These are phyloP conservation scores for Maudiozyma humilis DNA, from an alignment of 1,139 yeast genomes.

Conservation along the genomic window DNA sequence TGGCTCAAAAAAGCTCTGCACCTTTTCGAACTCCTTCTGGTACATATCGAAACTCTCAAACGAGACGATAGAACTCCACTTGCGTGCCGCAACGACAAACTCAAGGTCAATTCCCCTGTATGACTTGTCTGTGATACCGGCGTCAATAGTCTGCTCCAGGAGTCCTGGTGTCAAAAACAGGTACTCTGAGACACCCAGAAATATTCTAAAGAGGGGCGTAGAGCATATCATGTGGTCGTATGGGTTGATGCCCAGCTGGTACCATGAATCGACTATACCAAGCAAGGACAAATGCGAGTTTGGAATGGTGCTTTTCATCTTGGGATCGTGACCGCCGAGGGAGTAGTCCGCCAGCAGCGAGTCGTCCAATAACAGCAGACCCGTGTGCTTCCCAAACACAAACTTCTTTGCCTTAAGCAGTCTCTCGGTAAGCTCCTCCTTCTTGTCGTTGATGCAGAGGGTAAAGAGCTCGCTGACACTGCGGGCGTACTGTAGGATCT, in stretches of 20 bases:
- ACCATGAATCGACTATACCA: conserved; percentile 94
- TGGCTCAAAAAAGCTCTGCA: conserved; percentile 74
- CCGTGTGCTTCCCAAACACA: conserved; percentile 55
- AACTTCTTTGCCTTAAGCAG: conserved; percentile 58
- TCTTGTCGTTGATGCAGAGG: conserved; percentile 66
- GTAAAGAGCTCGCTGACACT: conserved; percentile 78
- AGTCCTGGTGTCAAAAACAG: conserved; percentile 77
- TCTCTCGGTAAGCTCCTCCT: conserved; percentile 49
- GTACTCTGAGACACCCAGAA: conserved; percentile 89
- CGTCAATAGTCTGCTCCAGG: conserved; percentile 68
- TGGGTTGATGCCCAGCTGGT: conserved; percentile 73
- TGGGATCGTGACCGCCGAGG: conserved; percentile 53
- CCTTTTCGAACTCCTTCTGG: conserved; percentile 60
- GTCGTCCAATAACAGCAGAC: conserved; percentile 59
- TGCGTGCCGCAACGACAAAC: conserved; percentile 70
- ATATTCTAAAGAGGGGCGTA: conserved; percentile 84
- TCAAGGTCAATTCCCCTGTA: conserved; percentile 84
- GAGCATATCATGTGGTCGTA: conserved; percentile 96
- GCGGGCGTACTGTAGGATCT: conserved; percentile 79
- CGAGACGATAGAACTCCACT: conserved; percentile 78
- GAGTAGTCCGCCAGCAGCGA: conserved; percentile 72
- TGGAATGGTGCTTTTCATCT: conserved; percentile 33
- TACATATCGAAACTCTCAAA: conserved; percentile 72
- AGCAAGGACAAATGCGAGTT: conserved; percentile 83
- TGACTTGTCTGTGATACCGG: conserved; percentile 55